Base-by-base conservation (phyloP, 2,329 filamentous ascomycete genomes). In the Fusarium pseudoanthophilum region DNA sequence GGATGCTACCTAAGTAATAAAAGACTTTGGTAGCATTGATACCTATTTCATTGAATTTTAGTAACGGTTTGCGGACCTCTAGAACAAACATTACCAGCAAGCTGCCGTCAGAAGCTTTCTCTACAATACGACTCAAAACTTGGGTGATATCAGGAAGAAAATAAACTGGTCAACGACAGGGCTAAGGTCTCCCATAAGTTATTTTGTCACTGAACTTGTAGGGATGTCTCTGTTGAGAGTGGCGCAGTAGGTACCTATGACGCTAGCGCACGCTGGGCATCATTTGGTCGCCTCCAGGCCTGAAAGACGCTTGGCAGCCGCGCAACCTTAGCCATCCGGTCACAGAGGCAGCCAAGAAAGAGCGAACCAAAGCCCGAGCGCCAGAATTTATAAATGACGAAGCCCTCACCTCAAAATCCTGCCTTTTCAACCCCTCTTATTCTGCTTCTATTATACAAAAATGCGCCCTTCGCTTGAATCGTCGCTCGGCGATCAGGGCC, bases 401-500 rank as follows among this genome's bases (percentile, higher is more conserved):
- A 64, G 34, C 62, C 59, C 60, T 52, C 37, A 40, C 59, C 66
- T 36, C 30, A 42, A 64, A 66, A 53, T 9, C 37, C 56, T 59
- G 4, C 40, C n/a, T 45, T 34, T 59, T 51, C 45, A 42, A 48
- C 24, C 36, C 26, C 74, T 71, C 73, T 78, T 70, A 77, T 72
- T 63, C 53, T 65, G 71, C 60, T 18, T 40, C 34, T 57, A 55
- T 62, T 74, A 77, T 77, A 61, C 76, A 67, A 71, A 75, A 24
- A 84, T 83, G 82, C 77, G 82, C 67, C 80, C 79, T 55, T 83
- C 84, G 30, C 83, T 88, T 72, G 85, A 87, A 68, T 83, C 85
- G 30, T 86, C 86, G 53, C 77, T 88, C 61, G 84, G 85, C 62
- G 85, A 85, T 59, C 83, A 84, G 73, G 85, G 85, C 68, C 84